Evolutionary conservation across 2,329 filamentous ascomycete genomes (phyloP).

Genomic region (Pseudogymnoascus sp.): DNA sequence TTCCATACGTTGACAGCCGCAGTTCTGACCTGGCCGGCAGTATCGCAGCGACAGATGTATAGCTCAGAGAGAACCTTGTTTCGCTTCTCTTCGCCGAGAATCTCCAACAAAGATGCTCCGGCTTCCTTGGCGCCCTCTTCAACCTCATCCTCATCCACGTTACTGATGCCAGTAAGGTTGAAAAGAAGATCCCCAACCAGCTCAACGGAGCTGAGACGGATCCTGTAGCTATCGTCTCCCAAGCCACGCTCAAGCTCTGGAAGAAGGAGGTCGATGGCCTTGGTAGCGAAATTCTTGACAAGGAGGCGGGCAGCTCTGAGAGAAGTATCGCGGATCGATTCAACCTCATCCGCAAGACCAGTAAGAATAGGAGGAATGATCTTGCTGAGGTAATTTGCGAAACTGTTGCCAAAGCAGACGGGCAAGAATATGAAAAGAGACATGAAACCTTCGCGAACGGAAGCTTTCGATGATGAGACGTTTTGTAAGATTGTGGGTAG

Average conservation of each 20-base stretch:
- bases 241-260: constrained; percentile 93
- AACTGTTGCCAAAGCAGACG: constrained; percentile 97
- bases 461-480: constrained; percentile 79
- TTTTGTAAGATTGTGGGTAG: constrained; percentile 95
- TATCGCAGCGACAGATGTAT: constrained; percentile 97
- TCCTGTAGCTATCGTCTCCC: constrained; percentile 95
- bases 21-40: constrained; percentile 79
- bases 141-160: constrained; percentile 70
- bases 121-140: constrained; percentile 76
- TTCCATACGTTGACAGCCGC: constrained; percentile 96
- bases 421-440: constrained; percentile 98
- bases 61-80: constrained; percentile 96
- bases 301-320: constrained; percentile 85
- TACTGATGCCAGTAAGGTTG: constrained; percentile 91
- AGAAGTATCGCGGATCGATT: constrained; percentile 95
- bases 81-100: constrained; percentile 89
- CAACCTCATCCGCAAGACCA: constrained; percentile 89
- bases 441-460: constrained; percentile 97
- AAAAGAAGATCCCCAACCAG: constrained; percentile 93
- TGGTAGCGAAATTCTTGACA: constrained; percentile 96
- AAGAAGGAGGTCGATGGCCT: constrained; percentile 86
- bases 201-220: constrained; percentile 96
- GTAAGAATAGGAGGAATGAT: constrained; percentile 94
- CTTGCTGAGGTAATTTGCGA: constrained; percentile 86
- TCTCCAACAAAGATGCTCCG: constrained; percentile 84